A percentile compares a stretch with the other conserved stretches of the same genome.
phyloP scores from a whole-genome alignment of 495 filamentous ascomycete genomes.

The Aspergillus indologenus region DNA sequence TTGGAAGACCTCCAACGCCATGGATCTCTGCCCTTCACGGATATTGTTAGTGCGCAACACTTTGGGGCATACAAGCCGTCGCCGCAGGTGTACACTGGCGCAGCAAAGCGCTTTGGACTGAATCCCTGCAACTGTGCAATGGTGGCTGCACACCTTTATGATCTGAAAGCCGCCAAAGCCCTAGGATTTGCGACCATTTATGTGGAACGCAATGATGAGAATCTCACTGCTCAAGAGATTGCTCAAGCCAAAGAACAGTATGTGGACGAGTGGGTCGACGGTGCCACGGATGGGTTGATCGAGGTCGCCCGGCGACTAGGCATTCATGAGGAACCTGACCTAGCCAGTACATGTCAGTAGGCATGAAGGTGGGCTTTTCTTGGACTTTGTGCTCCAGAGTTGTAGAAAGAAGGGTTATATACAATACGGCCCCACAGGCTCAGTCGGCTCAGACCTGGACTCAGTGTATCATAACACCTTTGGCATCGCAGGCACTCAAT shows the following conservation, averaged over 20 bases:
- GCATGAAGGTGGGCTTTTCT: neutral
- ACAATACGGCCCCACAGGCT: too few relatives aligned
- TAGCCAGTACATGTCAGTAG: neutral
- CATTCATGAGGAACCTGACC: slow-evolving; percentile 7
- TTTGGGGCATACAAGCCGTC: slow-evolving; percentile 79
- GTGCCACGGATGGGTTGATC: slow-evolving; percentile 27
- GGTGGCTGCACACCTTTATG: slow-evolving; percentile 74
- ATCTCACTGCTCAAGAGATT: slow-evolving; percentile 46
- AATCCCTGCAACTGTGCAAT: slow-evolving; percentile 62
- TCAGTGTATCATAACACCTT: neutral
- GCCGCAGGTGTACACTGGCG: slow-evolving; percentile 64
- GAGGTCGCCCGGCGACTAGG: slow-evolving; percentile 36
- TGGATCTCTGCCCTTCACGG: slow-evolving; percentile 58
- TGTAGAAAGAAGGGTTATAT: too few relatives aligned
- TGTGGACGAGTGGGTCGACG: slow-evolving; percentile 42
- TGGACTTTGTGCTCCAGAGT: neutral
- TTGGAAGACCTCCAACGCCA: slow-evolving; percentile 59
- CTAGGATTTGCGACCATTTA: slow-evolving; percentile 69
- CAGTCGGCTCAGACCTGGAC: too few relatives aligned
- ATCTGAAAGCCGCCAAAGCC: slow-evolving; percentile 62
- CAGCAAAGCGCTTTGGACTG: slow-evolving; percentile 55
- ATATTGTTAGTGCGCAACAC: slow-evolving; percentile 61
- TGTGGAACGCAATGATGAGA: slow-evolving; percentile 71
- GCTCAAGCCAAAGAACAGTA: slow-evolving; percentile 48
- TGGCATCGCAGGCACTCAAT: neutral